Conservation (phyloP, 345 rosid genomes). For the Populus simonii region DNA sequence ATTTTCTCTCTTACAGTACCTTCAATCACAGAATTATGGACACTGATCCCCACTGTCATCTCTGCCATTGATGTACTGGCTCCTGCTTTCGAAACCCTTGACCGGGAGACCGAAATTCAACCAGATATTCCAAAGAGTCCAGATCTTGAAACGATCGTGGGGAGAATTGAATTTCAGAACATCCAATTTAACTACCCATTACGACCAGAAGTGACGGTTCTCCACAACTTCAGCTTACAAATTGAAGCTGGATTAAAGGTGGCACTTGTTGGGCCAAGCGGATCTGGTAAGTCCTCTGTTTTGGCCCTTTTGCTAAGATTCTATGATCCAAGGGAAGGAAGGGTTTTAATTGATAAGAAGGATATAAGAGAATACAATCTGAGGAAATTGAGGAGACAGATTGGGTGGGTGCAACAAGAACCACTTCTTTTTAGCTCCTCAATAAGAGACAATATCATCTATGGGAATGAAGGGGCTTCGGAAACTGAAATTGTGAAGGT, state of each 20-base stretch:
- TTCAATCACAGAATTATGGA: slow-evolving; percentile 71
- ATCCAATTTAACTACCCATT: slow-evolving; percentile 53
- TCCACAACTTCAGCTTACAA: slow-evolving; percentile 43
- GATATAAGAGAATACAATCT: slow-evolving; percentile 40
- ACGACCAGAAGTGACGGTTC: slow-evolving; percentile 52
- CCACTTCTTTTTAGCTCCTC: slow-evolving; percentile 53
- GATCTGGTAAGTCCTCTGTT: slow-evolving; percentile 63
- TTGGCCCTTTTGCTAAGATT: slow-evolving; percentile 53
- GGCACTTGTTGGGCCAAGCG: slow-evolving; percentile 62
- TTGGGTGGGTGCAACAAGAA: slow-evolving; percentile 58
- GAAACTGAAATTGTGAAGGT: slow-evolving; percentile 51
- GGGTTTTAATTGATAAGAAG: slow-evolving; percentile 38
- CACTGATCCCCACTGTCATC: slow-evolving; percentile 50
- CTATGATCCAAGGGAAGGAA: slow-evolving; percentile 43
- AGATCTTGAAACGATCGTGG: slow-evolving; percentile 22
- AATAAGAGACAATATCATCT: slow-evolving; percentile 45
- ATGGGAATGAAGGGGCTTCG: slow-evolving; percentile 41
- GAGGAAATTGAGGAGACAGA: slow-evolving; percentile 41
- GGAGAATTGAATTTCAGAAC: slow-evolving; percentile 42
- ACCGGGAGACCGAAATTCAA: slow-evolving; percentile 48
- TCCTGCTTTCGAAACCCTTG: slow-evolving; percentile 55
- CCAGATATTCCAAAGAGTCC: slow-evolving; percentile 36
- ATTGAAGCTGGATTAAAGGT: slow-evolving; percentile 48
- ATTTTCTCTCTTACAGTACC: slow-evolving; percentile 71
- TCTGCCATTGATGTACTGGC: slow-evolving; percentile 49